phyloP scores from a whole-genome alignment of 2,329 filamentous ascomycete species.

The Lachnellula cervina region DNA sequence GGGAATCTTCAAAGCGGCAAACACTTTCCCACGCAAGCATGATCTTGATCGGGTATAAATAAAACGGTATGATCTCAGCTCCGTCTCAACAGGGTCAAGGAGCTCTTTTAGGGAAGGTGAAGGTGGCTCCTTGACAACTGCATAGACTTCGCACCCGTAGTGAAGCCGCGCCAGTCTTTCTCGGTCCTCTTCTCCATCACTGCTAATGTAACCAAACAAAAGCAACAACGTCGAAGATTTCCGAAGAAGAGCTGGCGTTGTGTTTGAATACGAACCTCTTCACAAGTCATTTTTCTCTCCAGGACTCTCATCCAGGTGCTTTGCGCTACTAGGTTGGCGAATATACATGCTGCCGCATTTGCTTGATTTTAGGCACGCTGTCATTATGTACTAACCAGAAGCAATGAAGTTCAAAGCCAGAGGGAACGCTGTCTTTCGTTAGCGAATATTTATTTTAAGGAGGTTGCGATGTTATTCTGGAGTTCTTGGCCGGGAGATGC shows the following conservation, averaged over 20 bases:
- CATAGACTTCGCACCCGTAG: slow-evolving; percentile 75
- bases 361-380: slow-evolving; percentile 38
- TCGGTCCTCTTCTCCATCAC: slow-evolving; percentile 1
- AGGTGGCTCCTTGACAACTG: slow-evolving; percentile 49
- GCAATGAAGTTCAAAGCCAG: slow-evolving; percentile 86
- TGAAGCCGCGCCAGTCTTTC: slow-evolving; percentile 51
- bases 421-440: slow-evolving; percentile 56
- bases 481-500: not conserved
- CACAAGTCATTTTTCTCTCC: slow-evolving; percentile 26
- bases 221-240: not conserved
- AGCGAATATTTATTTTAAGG: slow-evolving; percentile 5
- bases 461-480: not conserved
- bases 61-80: slow-evolving; percentile 90
- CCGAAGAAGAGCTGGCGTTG: slow-evolving; percentile 20
- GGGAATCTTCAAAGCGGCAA: slow-evolving; percentile 67
- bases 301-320: slow-evolving; percentile 15
- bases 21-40: slow-evolving; percentile 98
- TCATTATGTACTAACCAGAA: slow-evolving; percentile 67
- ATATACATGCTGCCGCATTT: slow-evolving; percentile 55
- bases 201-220: not conserved
- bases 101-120: slow-evolving; percentile 25
- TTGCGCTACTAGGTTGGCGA: slow-evolving; percentile 21
- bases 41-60: slow-evolving; percentile 89
- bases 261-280: slow-evolving; percentile 35
- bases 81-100: slow-evolving; percentile 41